Evolutionary conservation across 805 yeast species (phyloP).

Genomic region (Isabelozyma heimii): DNA sequence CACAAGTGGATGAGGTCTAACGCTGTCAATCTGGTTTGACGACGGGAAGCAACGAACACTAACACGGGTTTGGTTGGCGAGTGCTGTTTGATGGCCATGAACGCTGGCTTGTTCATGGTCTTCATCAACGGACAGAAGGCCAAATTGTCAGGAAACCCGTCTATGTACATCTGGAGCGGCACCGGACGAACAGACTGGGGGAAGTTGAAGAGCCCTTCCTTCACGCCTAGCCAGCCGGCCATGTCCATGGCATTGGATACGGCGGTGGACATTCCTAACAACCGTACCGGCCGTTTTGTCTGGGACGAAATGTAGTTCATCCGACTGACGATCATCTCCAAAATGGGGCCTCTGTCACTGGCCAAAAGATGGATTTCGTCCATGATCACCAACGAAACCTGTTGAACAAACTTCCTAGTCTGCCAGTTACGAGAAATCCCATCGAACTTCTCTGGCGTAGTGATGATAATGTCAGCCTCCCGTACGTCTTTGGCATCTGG

Average conservation of each 20-base stretch:
- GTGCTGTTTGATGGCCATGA: conserved; percentile 88
- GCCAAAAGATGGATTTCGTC: conserved; percentile 84
- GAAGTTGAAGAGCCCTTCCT: conserved; percentile 73
- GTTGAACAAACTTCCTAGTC: conserved; percentile 70
- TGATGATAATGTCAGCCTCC: conserved; percentile 71
- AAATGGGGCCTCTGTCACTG: conserved; percentile 81
- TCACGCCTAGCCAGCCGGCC: conserved; percentile 82
- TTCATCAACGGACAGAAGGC: conserved; percentile 85
- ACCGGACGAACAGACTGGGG: conserved; percentile 84
- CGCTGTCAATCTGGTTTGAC: conserved; percentile 81
- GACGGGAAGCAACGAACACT: conserved; percentile 80
- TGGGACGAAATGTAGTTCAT: conserved; percentile 68
- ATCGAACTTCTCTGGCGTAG: conserved; percentile 85
- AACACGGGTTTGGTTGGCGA: conserved; percentile 82
- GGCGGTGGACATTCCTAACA: conserved; percentile 81
- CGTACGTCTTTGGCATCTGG: conserved; percentile 68
- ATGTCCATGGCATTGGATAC: conserved; percentile 82
- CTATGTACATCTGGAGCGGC: conserved; percentile 82
- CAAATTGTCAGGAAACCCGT: conserved; percentile 78
- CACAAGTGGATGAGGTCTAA: conserved; percentile 74
- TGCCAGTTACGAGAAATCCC: conserved; percentile 89
- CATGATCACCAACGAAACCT: conserved; percentile 74
- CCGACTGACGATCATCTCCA: conserved; percentile 87
- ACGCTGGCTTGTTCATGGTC: conserved; percentile 87
- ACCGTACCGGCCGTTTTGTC: conserved; percentile 58